Evolutionary conservation across 2,329 filamentous ascomycete species (phyloP).

Genomic region (Rhytidhysteron rufulum): DNA sequence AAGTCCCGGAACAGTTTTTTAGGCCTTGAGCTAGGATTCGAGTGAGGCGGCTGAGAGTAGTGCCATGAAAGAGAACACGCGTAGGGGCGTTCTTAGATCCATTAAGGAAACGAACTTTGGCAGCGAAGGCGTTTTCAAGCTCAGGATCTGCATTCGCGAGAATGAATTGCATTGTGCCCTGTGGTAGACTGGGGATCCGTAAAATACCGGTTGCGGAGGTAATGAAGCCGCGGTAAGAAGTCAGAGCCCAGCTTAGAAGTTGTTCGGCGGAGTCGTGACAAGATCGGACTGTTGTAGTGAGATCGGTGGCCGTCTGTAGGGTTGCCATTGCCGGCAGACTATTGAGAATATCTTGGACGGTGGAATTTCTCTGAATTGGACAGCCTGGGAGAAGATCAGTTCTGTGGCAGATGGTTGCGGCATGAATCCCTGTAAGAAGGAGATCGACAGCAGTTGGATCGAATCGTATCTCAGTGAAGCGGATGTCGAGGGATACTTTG

Average conservation of each 20-base stretch:
- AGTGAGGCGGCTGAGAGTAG: slow-evolving; percentile 27
- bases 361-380: slow-evolving; percentile 13
- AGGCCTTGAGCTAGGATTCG: slow-evolving; percentile 28
- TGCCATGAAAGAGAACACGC: slow-evolving; percentile 30
- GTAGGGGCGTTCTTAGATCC: slow-evolving; percentile 8
- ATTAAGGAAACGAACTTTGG: slow-evolving; percentile 6
- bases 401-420: slow-evolving; percentile 15
- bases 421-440: slow-evolving; percentile 23
- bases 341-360: slow-evolving; percentile 19
- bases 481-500: slow-evolving; percentile 20
- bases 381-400: slow-evolving; percentile 25
- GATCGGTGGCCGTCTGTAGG: slow-evolving; percentile 14
- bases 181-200: slow-evolving; percentile 23
- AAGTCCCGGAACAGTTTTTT: slow-evolving; percentile 19
- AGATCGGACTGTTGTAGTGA: slow-evolving; percentile 11
- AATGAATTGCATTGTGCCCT: slow-evolving; percentile 29
- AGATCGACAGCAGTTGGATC: slow-evolving; percentile 28
- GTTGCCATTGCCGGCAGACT: slow-evolving; percentile 18
- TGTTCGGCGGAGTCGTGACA: slow-evolving; percentile 19
- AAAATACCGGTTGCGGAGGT: slow-evolving; percentile 20
- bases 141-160: slow-evolving; percentile 24
- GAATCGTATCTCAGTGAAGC: slow-evolving; percentile 25
- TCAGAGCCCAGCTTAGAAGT: slow-evolving; percentile 27
- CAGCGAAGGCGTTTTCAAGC: slow-evolving; percentile 19
- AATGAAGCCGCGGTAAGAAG: slow-evolving; percentile 26